phyloP scores from a whole-genome alignment of 2,329 filamentous ascomycete species.

The Stagonosporopsis vannaccii region DNA sequence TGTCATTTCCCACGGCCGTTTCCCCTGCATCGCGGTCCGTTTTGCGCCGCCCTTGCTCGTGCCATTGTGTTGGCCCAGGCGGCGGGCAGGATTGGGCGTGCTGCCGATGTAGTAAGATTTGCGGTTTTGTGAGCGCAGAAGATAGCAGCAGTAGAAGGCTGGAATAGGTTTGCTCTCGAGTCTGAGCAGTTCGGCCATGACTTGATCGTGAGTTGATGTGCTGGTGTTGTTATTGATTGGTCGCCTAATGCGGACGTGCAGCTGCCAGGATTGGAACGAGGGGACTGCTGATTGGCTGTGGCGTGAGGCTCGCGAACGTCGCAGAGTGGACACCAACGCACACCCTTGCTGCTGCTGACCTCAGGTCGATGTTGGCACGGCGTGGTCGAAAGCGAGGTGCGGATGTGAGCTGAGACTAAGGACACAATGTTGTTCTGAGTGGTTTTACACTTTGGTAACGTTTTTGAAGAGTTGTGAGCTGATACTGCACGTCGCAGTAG shows the following conservation, averaged over 20 bases:
- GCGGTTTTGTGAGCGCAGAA: constrained; percentile 81
- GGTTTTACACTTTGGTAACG: not conserved
- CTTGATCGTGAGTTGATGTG: constrained; percentile 6
- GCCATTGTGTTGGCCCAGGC: constrained; percentile 92
- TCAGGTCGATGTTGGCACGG: constrained; percentile 22
- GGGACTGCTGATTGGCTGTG: constrained; percentile 21
- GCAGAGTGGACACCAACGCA: constrained; percentile 22
- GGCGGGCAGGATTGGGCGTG: constrained; percentile 84
- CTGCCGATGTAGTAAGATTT: constrained; percentile 86
- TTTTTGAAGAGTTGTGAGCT: not conserved
- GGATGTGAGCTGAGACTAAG: not conserved
- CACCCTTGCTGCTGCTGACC: constrained; percentile 33
- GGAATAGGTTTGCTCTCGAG: constrained; percentile 65
- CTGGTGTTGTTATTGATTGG: constrained; percentile 22
- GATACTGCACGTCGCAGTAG: not conserved
- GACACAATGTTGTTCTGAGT: too few species aligned
- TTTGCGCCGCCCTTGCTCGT: constrained; percentile 79
- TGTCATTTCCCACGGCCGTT: constrained; percentile 84
- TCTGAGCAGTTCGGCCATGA: constrained; percentile 21
- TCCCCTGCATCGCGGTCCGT: constrained; percentile 70
- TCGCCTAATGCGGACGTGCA: constrained; percentile 25
- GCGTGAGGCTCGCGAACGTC: constrained; percentile 13
- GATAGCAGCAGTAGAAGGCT: constrained; percentile 91
- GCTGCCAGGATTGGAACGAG: constrained; percentile 26
- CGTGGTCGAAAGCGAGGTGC: constrained; percentile 4